Base-by-base conservation (phyloP, 164 flowering plant species). In the Protea cynaroides region DNA sequence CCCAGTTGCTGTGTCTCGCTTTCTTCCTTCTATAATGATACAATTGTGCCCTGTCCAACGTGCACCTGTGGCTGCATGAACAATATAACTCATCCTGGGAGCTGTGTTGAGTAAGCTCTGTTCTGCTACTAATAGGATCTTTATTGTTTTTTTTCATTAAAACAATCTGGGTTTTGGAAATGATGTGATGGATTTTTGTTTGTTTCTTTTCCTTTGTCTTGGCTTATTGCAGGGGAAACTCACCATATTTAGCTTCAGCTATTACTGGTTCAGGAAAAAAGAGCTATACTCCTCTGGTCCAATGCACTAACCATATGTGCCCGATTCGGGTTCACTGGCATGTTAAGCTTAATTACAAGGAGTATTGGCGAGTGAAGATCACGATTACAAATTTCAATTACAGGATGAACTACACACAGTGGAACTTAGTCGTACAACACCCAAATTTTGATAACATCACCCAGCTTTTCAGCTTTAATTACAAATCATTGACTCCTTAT, bases 311-410 rank as follows among this genome's bases (percentile, higher is more conserved):
- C 62, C 97, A 91, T 66, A 90, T 90, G 97, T 90, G 97, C 62
- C 97, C 95, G 1, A 75, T 90, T 25, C 82, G 95, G 18, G 77
- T 91, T 36, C 97, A 91, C 67, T 91, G 97, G 96, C 97, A 88
- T 69, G 86, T 91, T 29, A 91, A 88, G 79, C 78, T 81, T 65
- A 91, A 86, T 66, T 91, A 88, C 78, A 84, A 84, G 72, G 87
- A 87, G 51, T 91, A 87, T 62, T 88, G 97, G 97, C 79, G 95
- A 22, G 90, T 85, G 63, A 88, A 88, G 81, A 69, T 86, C 69
- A 78, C 96, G 13, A 74, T 91, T 58, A 85, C 91, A 8, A 91
- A 91, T 66, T 88, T 86, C 82, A 90, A 90, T 68, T 88, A 86
- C 76, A 66, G 83, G 63, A 79, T 80, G 87, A 90, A 90, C 67